Conservation (phyloP, 2,329 filamentous ascomycete genomes). For the Colletotrichum australisinense region DNA sequence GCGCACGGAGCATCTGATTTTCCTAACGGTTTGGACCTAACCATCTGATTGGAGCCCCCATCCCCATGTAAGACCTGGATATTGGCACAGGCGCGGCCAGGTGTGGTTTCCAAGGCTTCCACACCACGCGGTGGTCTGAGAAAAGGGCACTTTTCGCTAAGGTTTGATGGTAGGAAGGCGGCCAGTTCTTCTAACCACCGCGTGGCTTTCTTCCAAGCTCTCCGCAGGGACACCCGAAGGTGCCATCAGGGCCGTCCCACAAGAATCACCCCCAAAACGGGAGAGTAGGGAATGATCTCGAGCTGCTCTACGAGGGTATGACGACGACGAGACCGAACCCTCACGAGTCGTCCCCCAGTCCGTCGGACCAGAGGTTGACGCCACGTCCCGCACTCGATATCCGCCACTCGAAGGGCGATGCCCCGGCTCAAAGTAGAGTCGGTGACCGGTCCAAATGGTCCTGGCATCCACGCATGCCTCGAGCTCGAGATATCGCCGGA, state of each 20-base stretch:
- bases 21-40: not conserved
- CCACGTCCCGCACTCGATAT: not conserved
- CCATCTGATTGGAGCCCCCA: no score
- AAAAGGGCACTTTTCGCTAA: no score
- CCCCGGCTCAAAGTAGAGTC: not conserved
- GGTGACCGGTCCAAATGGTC: conserved; percentile 1
- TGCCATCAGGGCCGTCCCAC: conserved; percentile 6
- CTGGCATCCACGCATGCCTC: conserved; percentile 1
- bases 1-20: not conserved
- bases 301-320: not conserved
- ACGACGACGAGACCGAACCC: not conserved
- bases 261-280: not conserved
- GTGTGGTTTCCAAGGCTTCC: not conserved
- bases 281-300: not conserved
- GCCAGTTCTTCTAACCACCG: no score
- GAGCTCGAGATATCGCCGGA: not conserved
- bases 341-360: not conserved
- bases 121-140: no score
- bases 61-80: no score
- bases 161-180: no score
- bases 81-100: no score
- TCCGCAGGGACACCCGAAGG: conserved; percentile 1
- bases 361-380: not conserved
- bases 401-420: conserved; percentile 1
- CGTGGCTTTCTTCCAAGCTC: not conserved